Percentiles rank a stretch among this genome's conserved stretches.
These are phyloP conservation scores for Elsinoe arachidis DNA, from an alignment of 2,329 filamentous ascomycete species.

Conservation along the genomic window DNA sequence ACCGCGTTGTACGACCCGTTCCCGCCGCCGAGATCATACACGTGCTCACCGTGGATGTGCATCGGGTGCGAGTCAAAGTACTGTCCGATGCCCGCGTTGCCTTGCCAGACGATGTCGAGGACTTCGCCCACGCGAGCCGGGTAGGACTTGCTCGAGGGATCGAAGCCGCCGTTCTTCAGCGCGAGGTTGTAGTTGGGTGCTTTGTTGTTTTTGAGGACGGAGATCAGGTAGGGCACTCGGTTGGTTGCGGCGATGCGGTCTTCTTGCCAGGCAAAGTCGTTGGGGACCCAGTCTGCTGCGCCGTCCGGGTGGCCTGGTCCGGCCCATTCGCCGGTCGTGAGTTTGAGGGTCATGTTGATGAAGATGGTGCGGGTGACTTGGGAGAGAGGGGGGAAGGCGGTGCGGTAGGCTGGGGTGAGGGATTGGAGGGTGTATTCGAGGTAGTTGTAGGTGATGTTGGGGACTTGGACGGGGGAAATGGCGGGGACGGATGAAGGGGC, in stretches of 20 bases:
- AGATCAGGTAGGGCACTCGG: conserved; percentile 41
- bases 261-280: conserved; percentile 22
- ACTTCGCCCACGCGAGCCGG: conserved; percentile 50
- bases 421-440: conserved; percentile 33
- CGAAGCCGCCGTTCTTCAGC: conserved; percentile 44
- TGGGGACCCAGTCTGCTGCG: conserved; percentile 28
- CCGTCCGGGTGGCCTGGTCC: conserved; percentile 1
- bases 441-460: conserved; percentile 29
- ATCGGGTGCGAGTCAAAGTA: conserved; percentile 44
- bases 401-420: conserved; percentile 17
- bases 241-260: not conserved
- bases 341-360: conserved; percentile 20
- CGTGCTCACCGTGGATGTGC: conserved; percentile 48
- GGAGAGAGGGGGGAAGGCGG: conserved; percentile 27
- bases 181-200: conserved; percentile 45
- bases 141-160: conserved; percentile 43
- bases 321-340: not conserved
- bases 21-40: conserved; percentile 46
- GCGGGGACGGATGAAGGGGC: conserved; percentile 21
- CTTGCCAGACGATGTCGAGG: conserved; percentile 41
- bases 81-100: conserved; percentile 31
- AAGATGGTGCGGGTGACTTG: conserved; percentile 29
- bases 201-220: conserved; percentile 43
- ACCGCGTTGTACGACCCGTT: conserved; percentile 45
- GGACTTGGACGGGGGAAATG: not conserved